Conservation (phyloP, 2,329 filamentous ascomycete species). For the Ophiocordyceps unilateralis region DNA sequence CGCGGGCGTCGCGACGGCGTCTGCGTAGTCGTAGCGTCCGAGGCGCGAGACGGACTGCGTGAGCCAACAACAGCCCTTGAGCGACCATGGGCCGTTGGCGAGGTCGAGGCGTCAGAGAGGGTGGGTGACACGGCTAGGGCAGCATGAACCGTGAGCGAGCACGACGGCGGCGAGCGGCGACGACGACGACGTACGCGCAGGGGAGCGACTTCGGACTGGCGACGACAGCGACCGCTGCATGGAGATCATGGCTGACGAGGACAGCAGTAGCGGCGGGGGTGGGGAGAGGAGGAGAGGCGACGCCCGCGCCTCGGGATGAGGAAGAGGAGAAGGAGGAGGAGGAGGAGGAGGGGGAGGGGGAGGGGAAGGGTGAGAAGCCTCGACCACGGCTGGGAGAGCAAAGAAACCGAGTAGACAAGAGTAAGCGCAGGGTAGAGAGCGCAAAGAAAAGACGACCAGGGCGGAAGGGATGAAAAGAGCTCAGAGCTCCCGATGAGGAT, state of each 20-base stretch:
- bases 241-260: constrained; percentile 36
- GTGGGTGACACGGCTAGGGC: constrained; percentile 16
- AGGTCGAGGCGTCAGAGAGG: constrained; percentile 24
- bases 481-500: not conserved
- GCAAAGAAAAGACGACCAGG: not conserved
- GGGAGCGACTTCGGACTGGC: constrained; percentile 38
- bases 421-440: not conserved
- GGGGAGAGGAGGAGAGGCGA: constrained; percentile 17
- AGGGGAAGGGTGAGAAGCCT: not conserved
- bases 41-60: constrained; percentile 34
- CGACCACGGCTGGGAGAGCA: not conserved
- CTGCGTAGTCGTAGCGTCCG: constrained; percentile 24
- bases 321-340: not conserved
- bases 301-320: constrained; percentile 9
- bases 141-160: constrained; percentile 12
- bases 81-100: constrained; percentile 34
- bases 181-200: constrained; percentile 35
- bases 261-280: no score
- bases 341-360: not conserved
- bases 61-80: constrained; percentile 20
- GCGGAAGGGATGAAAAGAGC: not conserved
- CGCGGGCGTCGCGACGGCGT: constrained; percentile 25
- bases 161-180: constrained; percentile 4
- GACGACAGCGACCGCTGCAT: constrained; percentile 47
- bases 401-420: not conserved